Evolutionary conservation across 2,329 filamentous ascomycete species (phyloP).

Genomic region (Aspergillus amoenus): DNA sequence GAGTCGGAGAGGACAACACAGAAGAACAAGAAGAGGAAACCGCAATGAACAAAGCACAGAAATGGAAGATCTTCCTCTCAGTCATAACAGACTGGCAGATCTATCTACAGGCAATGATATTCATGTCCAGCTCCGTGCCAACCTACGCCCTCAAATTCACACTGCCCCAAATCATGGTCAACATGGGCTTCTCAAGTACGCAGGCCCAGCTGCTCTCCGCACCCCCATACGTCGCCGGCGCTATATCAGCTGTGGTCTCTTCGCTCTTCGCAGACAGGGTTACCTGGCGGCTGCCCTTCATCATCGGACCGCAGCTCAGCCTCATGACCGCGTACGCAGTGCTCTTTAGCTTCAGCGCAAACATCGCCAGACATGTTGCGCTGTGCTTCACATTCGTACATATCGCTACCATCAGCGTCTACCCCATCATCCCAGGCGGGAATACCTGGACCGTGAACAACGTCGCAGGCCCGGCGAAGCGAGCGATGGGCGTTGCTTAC

Average conservation of each 20-base stretch:
- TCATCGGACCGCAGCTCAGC: constrained; percentile 23
- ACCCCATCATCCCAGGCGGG: constrained; percentile 28
- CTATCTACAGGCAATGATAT: too few species aligned
- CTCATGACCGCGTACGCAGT: constrained; percentile 29
- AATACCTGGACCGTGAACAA: constrained; percentile 33
- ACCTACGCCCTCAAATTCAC: too few species aligned
- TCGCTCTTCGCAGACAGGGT: constrained; percentile 31
- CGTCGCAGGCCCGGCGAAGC: constrained; percentile 31
- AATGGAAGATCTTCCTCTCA: too few species aligned
- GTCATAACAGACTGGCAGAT: too few species aligned
- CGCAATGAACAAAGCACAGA: too few species aligned
- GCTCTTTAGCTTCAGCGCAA: constrained; percentile 16
- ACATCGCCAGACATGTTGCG: constrained; percentile 9
- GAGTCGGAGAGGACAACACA: too few species aligned
- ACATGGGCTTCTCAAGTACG: too few species aligned
- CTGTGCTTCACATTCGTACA: constrained; percentile 26
- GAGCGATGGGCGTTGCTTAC: constrained; percentile 42
- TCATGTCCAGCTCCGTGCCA: too few species aligned
- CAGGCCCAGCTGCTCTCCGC: too few species aligned
- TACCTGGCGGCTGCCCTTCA: constrained; percentile 32
- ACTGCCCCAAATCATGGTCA: too few species aligned
- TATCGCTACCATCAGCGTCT: constrained; percentile 27
- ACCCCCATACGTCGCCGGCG: constrained; percentile 23
- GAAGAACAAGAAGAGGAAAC: too few species aligned
- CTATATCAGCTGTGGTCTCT: constrained; percentile 29